Base-by-base conservation (phyloP, 2,329 filamentous ascomycete species). In the Cryphonectria parasitica region DNA sequence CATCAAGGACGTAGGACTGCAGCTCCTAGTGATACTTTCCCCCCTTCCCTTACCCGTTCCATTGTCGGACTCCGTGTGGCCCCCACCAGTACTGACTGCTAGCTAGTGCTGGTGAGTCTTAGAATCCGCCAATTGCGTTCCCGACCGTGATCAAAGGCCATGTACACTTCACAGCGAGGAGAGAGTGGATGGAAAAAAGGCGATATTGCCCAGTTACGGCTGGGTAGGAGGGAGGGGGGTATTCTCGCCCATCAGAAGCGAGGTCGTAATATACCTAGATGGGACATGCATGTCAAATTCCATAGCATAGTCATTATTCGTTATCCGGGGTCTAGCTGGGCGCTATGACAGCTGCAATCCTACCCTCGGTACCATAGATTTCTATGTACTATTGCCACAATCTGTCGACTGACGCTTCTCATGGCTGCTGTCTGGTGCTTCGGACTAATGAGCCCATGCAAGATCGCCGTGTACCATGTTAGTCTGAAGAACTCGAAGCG, bases 271-370 rank as follows among this genome's bases (percentile, higher is more conserved):
- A 25, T 28, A 13, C 11, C 31, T 8, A 28, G n/a, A 13, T 31
- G 25, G 31, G 54, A 5, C 31, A 58, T 58, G 54, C 54, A 58
- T 31, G 13, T 19, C 25, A 28, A 6, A 56, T 15, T 17, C 54
- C n/a, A 17, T 5, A 8, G 28, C 54, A 31, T 13, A 2, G 15
- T 34, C 54, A 6, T 8, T 11, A 58, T 58, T 19, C 28, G 54
- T 58, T 25, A 5, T 13, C 28, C 6, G 25, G 25, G 15, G 15
- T 28, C 54, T 58, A 13, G 4, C 25, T 8, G 54, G 4, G 54
- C 54, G 54, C 54, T 58, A 58, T 58, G 54, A 58, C 54, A 58
- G 54, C 54, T 58, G 54, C 54, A 58, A 8, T 31, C 25, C 54
- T 28, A 58, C 54, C 54, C 54, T 58, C n/a, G 25, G 4, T 34